These are phyloP conservation scores for Geotrichum siamense DNA, from an alignment of 1,139 yeast species.

Conservation along the genomic window DNA sequence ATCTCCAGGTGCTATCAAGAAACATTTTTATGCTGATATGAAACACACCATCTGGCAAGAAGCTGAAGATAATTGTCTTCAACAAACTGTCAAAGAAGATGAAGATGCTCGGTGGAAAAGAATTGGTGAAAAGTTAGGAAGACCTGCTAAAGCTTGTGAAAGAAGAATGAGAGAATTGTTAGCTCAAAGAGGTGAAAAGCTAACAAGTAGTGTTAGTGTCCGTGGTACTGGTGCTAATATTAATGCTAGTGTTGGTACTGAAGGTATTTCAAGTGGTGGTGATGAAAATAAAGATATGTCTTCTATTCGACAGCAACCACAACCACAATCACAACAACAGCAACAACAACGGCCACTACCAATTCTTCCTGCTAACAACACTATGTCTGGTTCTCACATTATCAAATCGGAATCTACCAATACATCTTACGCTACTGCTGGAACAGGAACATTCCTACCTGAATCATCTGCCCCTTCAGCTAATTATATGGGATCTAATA, in stretches of 20 bases:
- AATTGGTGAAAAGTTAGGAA: slow-evolving; percentile 29
- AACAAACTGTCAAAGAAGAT: slow-evolving; percentile 26
- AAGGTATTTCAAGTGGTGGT: neutral
- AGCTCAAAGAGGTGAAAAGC: slow-evolving; percentile 4
- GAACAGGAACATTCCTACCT: too few relatives aligned
- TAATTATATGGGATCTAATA: too few relatives aligned
- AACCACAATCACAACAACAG: neutral
- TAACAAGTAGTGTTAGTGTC: slow-evolving; percentile 12
- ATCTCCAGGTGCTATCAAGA: slow-evolving; percentile 32
- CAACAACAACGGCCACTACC: neutral
- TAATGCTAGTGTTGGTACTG: neutral
- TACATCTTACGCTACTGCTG: too few relatives aligned
- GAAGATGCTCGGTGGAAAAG: slow-evolving; percentile 30
- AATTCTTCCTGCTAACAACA: neutral
- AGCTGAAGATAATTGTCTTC: slow-evolving; percentile 27
- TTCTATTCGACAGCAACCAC: neutral
- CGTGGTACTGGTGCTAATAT: slow-evolving; percentile 1
- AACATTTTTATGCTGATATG: slow-evolving; percentile 34
- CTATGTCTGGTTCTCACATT: neutral
- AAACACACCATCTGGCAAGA: slow-evolving; percentile 29
- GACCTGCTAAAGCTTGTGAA: slow-evolving; percentile 30
- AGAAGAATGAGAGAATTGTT: slow-evolving; percentile 22
- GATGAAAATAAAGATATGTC: neutral
- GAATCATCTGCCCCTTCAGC: too few relatives aligned
- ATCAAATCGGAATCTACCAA: neutral